A percentile compares a stretch with the other conserved stretches of the same genome.
These are phyloP conservation scores for Neolentinus lepideus DNA, from an alignment of 1,284 basidiomycete genomes.

Conservation along the genomic window DNA sequence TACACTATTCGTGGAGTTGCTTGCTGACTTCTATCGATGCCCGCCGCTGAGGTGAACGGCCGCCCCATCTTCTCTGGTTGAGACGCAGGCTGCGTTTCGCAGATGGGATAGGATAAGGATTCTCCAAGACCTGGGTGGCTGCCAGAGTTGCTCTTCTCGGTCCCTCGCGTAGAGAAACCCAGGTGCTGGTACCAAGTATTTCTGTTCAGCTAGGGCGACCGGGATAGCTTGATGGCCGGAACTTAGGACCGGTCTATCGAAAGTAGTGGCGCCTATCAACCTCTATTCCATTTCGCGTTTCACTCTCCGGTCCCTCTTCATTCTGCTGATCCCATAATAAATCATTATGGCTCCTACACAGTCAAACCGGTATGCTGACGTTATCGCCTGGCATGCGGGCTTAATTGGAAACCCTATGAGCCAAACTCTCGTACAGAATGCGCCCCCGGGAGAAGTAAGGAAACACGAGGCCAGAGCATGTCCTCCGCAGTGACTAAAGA, in stretches of 20 bases:
- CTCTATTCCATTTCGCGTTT: no score
- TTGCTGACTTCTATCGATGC: no score
- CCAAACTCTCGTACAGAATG: not conserved
- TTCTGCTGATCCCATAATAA: not conserved
- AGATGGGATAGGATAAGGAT: no score
- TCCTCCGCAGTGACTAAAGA: not conserved
- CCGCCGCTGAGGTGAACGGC: no score
- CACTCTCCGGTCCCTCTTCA: not conserved
- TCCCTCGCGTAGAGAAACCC: no score
- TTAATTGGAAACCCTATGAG: not conserved
- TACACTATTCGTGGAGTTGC: no score
- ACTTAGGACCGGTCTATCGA: not conserved
- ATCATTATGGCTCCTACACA: not conserved
- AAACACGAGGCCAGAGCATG: constrained; percentile 1
- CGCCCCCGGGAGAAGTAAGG: not conserved
- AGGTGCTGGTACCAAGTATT: no score
- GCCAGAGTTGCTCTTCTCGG: not conserved
- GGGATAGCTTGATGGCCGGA: not conserved
- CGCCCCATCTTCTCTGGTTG: no score
- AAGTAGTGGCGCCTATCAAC: not conserved
- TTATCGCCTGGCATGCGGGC: not conserved
- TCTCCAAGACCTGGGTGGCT: not conserved
- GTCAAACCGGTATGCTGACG: no score
- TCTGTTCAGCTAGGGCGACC: not conserved
- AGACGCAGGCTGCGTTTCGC: no score